phyloP scores from a whole-genome alignment of 1,284 basidiomycete genomes.

The Exobasidium rhododendri region DNA sequence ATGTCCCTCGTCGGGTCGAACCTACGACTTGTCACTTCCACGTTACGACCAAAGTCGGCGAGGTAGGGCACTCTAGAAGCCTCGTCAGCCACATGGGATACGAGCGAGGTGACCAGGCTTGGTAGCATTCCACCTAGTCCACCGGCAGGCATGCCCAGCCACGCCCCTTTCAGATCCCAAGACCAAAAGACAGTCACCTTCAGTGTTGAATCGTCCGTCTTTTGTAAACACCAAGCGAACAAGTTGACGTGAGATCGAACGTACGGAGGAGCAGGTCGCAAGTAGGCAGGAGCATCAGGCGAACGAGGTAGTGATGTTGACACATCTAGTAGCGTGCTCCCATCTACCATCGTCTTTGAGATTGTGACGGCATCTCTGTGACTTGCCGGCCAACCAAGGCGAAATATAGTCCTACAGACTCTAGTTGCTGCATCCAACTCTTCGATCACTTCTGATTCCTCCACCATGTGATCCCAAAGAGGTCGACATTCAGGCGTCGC shows the following conservation, averaged over 20 bases:
- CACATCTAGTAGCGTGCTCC: slow-evolving; percentile 75
- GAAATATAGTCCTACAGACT: slow-evolving; percentile 83
- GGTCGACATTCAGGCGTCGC: slow-evolving; percentile 12
- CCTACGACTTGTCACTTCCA: slow-evolving; percentile 71
- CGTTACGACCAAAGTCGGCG: slow-evolving; percentile 73
- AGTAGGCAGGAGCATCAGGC: slow-evolving; percentile 83
- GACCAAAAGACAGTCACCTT: slow-evolving; percentile 87
- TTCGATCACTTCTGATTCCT: slow-evolving; percentile 76
- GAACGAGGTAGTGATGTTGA: slow-evolving; percentile 93
- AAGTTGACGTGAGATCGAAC: slow-evolving; percentile 85
- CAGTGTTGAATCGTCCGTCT: slow-evolving; percentile 65
- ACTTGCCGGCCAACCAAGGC: slow-evolving; percentile 94
- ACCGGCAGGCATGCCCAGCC: slow-evolving; percentile 58
- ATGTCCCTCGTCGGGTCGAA: slow-evolving; percentile 80
- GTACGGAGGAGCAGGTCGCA: slow-evolving; percentile 88
- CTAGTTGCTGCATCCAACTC: slow-evolving; percentile 79
- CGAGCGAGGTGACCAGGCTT: slow-evolving; percentile 73
- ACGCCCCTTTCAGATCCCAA: slow-evolving; percentile 85
- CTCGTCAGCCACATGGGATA: slow-evolving; percentile 71
- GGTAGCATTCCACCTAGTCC: slow-evolving; percentile 64
- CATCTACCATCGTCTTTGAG: slow-evolving; percentile 27
- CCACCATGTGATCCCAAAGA: slow-evolving; percentile 80
- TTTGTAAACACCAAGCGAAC: slow-evolving; percentile 90
- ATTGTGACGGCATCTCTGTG: slow-evolving; percentile 41
- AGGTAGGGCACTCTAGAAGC: slow-evolving; percentile 73